These are phyloP conservation scores for Corylus heterophylla DNA, from an alignment of 306 rosid genomes.

Conservation along the genomic window DNA sequence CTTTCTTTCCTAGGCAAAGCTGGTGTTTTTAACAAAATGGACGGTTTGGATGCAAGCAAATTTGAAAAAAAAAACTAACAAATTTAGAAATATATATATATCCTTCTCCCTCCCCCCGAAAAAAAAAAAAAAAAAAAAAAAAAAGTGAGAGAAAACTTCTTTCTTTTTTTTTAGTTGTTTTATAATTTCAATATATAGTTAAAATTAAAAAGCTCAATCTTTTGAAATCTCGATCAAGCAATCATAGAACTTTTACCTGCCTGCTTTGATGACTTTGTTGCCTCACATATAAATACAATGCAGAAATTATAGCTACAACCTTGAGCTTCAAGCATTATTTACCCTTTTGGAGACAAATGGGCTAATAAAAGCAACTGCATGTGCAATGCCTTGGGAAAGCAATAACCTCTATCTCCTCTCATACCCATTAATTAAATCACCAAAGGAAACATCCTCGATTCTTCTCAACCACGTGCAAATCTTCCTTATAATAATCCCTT, in stretches of 20 bases:
- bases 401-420: not conserved
- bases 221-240: constrained; percentile 1
- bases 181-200: not conserved
- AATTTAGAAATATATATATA: too few relatives aligned
- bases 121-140: too few relatives aligned
- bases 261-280: not conserved
- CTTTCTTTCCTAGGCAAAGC: too few relatives aligned
- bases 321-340: constrained; percentile 9
- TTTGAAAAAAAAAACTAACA: too few relatives aligned
- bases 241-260: not conserved
- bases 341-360: constrained; percentile 2
- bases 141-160: not conserved
- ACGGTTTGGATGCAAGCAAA: too few relatives aligned
- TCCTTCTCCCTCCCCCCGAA: too few relatives aligned
- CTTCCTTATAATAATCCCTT: not conserved
- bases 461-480: constrained; percentile 21
- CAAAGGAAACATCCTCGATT: constrained; percentile 32
- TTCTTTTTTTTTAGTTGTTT: not conserved
- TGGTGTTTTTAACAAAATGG: too few relatives aligned
- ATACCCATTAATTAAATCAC: not conserved
- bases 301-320: not conserved
- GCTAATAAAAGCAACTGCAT: constrained; percentile 27
- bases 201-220: not conserved
- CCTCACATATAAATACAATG: not conserved
- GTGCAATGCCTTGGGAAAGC: constrained; percentile 37